Conservation (phyloP, 1,139 yeast species). For the Yamadazyma trypodendri region DNA sequence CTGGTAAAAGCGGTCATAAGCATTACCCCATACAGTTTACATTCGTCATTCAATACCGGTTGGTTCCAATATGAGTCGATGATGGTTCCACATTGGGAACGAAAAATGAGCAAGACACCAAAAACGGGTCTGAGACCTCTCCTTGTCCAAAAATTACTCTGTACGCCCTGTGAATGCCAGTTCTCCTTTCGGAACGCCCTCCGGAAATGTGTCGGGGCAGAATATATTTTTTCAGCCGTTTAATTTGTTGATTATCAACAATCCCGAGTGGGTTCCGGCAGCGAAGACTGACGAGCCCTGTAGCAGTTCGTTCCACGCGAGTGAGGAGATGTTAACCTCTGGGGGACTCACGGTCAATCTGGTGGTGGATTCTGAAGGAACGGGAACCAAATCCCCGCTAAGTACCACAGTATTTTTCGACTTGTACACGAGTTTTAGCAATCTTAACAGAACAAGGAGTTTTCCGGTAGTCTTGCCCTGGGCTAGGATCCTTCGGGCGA, state of each 20-base stretch:
- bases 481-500: conserved; percentile 36
- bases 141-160: too few relatives aligned
- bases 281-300: conserved; percentile 59
- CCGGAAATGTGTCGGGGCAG: too few relatives aligned
- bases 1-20: too few relatives aligned
- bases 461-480: conserved; percentile 33
- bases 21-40: too few relatives aligned
- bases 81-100: too few relatives aligned
- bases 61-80: too few relatives aligned
- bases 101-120: too few relatives aligned
- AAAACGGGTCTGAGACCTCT: too few relatives aligned
- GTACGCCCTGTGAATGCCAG: too few relatives aligned
- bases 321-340: conserved; percentile 50
- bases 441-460: conserved; percentile 29
- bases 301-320: conserved; percentile 62
- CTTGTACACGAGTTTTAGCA: conserved; percentile 33
- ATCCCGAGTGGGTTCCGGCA: conserved; percentile 66
- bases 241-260: conserved; percentile 62
- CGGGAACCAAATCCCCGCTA: conserved; percentile 25
- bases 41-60: too few relatives aligned
- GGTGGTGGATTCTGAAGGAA: conserved; percentile 28
- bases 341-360: conserved; percentile 48
- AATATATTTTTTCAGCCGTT: conserved; percentile 23
- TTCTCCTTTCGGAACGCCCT: too few relatives aligned
- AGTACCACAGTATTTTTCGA: conserved; percentile 19